Base-by-base conservation (phyloP, 73 alveolate genomes). In the Blepharisma japonicum region DNA sequence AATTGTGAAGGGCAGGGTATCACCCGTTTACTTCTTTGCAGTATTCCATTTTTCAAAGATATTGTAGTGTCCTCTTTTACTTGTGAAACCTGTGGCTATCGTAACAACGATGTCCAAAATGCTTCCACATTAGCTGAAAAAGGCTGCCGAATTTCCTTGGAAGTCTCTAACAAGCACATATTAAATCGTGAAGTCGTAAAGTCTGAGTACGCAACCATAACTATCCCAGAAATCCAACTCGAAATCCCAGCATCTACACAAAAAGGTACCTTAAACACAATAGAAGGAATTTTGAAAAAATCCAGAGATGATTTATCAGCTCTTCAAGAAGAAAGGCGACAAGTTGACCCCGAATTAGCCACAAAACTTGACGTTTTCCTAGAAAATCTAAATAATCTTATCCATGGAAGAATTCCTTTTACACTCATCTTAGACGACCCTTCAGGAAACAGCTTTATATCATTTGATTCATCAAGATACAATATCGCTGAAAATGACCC, bases 41-140 rank as follows among this genome's bases (percentile, higher is more conserved):
- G 88, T 77, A 96, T 96, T 42, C 99, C 99, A 21, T 95, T 94
- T 94, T 96, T 96, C 89, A 91, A 93, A 81, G 96, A 95, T 68
- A 83, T 96, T 47, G 92, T 96, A 7, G 74, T 96, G 45, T 90
- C 93, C 82, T 93, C 98, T 8, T 96, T 96, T 78, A 83, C 86
- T 6, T 96, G 99, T 71, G 95, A 94, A 50, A 86, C 95, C 56
- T 96, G 99, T 77, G 99, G 99, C 7, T 91, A 84, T 81, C 91
- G 83, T 79, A 95, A 96, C 85, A 94, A 84, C 68, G 98, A 96
- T 71, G 96, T 96, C 6, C 91, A 93, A 79, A 94, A 91, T 70
- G 98, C 98, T 20, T 98, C 98, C 18, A 77, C 53, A 54, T 78
- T 85, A 32, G 68, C 83, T 72, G 66, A 68, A 46, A 48, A 82